phyloP scores from a whole-genome alignment of 495 filamentous ascomycete genomes.

The Neurospora sp. region DNA sequence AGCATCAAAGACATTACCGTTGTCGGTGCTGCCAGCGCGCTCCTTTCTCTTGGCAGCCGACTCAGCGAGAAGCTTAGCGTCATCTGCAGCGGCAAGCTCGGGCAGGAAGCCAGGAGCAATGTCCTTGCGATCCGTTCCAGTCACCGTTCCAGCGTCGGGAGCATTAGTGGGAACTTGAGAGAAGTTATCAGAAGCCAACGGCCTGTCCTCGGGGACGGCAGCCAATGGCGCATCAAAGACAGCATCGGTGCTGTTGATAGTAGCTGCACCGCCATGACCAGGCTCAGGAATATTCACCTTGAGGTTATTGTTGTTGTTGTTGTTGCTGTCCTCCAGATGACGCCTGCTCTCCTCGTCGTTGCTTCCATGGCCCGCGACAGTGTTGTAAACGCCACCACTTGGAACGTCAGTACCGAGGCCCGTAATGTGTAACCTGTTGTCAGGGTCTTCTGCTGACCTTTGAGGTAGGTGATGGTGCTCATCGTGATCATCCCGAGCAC shows the following conservation, averaged over 20 bases:
- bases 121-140: background rate
- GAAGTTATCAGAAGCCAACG: background rate
- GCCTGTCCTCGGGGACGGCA: slow-evolving; percentile 6
- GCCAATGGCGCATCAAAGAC: slow-evolving; percentile 7
- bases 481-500: slow-evolving; percentile 22
- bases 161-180: background rate
- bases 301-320: background rate
- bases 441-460: slow-evolving; percentile 8
- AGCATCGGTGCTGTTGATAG: background rate
- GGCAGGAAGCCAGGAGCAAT: slow-evolving; percentile 1
- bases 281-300: background rate
- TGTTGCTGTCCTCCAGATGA: slow-evolving; percentile 3
- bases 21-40: background rate
- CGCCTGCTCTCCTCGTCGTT: slow-evolving; percentile 13
- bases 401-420: slow-evolving; percentile 10
- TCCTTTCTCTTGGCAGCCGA: background rate
- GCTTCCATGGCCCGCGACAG: slow-evolving; percentile 18
- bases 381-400: slow-evolving; percentile 19
- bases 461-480: slow-evolving; percentile 19
- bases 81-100: background rate
- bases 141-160: background rate
- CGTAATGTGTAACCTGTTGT: slow-evolving; percentile 10
- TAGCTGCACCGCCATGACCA: background rate
- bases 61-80: background rate
- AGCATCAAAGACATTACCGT: background rate